Evolutionary conservation across 164 flowering plant genomes (phyloP).

Genomic region (Magnolia kwangsiensis): DNA sequence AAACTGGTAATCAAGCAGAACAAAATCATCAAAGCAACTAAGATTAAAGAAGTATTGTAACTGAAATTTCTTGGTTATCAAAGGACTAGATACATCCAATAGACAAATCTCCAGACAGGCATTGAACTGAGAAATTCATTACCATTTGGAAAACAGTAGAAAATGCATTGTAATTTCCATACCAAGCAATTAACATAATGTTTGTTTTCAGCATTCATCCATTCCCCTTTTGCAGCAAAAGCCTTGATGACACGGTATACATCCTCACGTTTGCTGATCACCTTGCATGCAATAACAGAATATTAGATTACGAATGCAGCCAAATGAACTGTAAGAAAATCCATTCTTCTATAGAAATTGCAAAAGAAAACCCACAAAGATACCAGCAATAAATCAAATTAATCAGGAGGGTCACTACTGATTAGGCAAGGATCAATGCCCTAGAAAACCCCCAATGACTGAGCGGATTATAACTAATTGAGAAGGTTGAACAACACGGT

Average conservation of each 20-base stretch:
- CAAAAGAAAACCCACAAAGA: not conserved
- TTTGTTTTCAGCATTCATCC: constrained; percentile 54
- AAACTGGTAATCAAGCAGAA: no score
- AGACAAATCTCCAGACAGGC: no score
- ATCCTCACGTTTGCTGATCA: constrained; percentile 82
- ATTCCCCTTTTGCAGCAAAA: constrained; percentile 64
- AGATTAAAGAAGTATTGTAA: no score
- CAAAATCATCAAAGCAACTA: no score
- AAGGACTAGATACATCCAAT: no score
- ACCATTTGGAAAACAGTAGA: no score
- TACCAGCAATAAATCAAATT: not conserved
- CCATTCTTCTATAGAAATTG: not conserved
- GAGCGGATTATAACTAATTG: not conserved
- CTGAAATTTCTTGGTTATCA: no score
- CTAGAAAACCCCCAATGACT: not conserved
- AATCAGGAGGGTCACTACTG: not conserved
- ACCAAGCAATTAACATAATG: constrained; percentile 58
- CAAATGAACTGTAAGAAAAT: not conserved
- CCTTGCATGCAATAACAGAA: constrained; percentile 30
- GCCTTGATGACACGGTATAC: constrained; percentile 82
- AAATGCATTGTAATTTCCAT: constrained; percentile 11
- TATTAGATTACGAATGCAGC: constrained; percentile 13
- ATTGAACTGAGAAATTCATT: no score
- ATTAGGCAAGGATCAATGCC: not conserved
- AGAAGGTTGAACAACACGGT: not conserved